A percentile compares a stretch with the other conserved stretches of the same genome.
phyloP scores from a whole-genome alignment of 2,329 filamentous ascomycete genomes.

The Periconia sp. region DNA sequence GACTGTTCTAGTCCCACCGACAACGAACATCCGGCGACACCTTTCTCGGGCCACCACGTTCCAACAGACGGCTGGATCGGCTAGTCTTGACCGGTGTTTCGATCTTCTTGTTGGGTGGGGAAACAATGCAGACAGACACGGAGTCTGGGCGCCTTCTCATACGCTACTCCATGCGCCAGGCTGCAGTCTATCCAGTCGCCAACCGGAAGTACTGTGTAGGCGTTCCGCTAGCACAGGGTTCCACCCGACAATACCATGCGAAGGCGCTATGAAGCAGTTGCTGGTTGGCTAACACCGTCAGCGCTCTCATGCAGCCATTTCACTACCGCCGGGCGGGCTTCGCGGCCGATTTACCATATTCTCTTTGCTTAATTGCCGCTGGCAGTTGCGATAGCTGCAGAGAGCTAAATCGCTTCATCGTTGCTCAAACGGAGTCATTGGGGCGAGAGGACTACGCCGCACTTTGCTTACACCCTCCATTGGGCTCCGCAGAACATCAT shows the following conservation, averaged over 20 bases:
- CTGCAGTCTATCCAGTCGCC: constrained; percentile 7
- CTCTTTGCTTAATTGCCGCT: constrained; percentile 22
- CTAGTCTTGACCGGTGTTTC: not conserved
- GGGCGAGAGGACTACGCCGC: no score
- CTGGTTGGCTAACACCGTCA: constrained; percentile 24
- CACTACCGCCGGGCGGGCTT: constrained; percentile 20
- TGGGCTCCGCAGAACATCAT: no score
- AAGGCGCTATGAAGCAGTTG: constrained; percentile 22
- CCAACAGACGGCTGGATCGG: not conserved
- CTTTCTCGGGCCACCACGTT: constrained; percentile 1
- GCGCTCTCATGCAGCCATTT: constrained; percentile 23
- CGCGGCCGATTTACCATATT: constrained; percentile 19
- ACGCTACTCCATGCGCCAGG: constrained; percentile 9
- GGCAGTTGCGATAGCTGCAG: constrained; percentile 18
- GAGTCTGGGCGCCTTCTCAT: constrained; percentile 3
- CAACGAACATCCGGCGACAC: not conserved
- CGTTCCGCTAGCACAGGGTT: constrained; percentile 25
- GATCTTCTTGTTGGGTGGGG: not conserved
- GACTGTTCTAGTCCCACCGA: no score
- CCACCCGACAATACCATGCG: constrained; percentile 19
- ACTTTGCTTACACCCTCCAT: no score
- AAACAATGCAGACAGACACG: not conserved
- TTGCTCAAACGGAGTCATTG: no score
- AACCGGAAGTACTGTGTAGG: constrained; percentile 12
- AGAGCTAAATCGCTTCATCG: no score